Base-by-base conservation (phyloP, 805 yeast genomes). In the Sugiyamaella lignohabitans region DNA sequence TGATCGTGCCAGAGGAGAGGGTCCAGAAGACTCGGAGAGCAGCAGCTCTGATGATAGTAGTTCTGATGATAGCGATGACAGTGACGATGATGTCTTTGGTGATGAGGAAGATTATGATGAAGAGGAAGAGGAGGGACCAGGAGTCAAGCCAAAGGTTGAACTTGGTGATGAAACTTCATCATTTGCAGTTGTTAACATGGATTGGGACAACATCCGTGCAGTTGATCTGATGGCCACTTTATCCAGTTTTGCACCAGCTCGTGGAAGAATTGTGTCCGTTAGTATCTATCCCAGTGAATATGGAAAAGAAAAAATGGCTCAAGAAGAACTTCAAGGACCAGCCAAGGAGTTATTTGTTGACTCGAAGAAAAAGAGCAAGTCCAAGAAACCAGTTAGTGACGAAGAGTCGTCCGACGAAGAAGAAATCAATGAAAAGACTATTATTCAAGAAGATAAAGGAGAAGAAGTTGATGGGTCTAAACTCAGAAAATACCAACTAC, bases 201-300 rank as follows among this genome's bases (percentile, higher is more conserved):
- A 93, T 62, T 93, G 98, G 98, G 98, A 93, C 58, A 85, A 93
- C 59, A 74, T 93, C n/a, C 76, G 79, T 40, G 84, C 98, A 0
- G 78, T 78, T 3, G 98, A 93, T 62, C 69, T 91, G 53, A 78
- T 86, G 83, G 95, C 95, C 3, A 83, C 98, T 0, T 87, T 91
- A 58, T 69, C 80, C 5, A 79, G 95, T 46, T 93, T 91, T 67
- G 81, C 85, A 19, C 96, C 96, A 17, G 66, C 78, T 19, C 80
- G 76, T 30, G 94, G 95, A 1, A 68, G 70, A 39, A 82, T 91
- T 46, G 62, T 68, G 39, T 77, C 80, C n/a, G 82, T 93, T 5
- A 61, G 78, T 4, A 79, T 93, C 8, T 87, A 74, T 27, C 58
- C 58, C 6, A 84, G 95, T 50, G 95, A 93, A 59, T 93, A 78